Evolutionary conservation across 169 alveolate species (phyloP).

Genomic region (Cyclospora cayetanensis): DNA sequence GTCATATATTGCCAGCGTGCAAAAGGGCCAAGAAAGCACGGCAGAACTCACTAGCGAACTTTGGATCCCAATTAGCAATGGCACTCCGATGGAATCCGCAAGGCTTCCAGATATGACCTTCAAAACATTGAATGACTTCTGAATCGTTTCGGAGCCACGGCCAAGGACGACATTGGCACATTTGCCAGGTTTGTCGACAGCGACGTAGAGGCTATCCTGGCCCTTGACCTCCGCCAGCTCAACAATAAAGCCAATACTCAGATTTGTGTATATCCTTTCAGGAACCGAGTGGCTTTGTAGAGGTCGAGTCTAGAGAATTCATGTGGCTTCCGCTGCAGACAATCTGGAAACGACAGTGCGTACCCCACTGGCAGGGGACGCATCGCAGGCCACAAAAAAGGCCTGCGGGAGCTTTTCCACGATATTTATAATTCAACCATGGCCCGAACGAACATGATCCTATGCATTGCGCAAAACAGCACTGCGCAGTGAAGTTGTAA

Average conservation of each 20-base stretch:
- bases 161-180: not conserved
- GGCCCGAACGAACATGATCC: too few species aligned
- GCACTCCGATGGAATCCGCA: not conserved
- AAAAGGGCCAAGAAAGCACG: not conserved
- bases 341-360: not conserved
- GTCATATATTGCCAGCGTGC: not conserved
- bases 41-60: not conserved
- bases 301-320: not conserved
- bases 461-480: too few species aligned
- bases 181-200: not conserved
- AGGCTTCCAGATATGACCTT: not conserved
- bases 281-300: not conserved
- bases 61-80: not conserved
- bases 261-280: not conserved
- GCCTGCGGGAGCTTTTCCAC: too few species aligned
- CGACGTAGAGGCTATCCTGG: not conserved
- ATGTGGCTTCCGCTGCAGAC: not conserved
- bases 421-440: too few species aligned
- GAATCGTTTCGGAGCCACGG: not conserved
- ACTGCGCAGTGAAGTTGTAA: too few species aligned
- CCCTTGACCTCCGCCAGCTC: not conserved
- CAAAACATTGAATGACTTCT: not conserved
- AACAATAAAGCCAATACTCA: not conserved
- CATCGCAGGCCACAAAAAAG: not conserved
- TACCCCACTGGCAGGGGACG: not conserved